Base-by-base conservation (phyloP, 208 protist species). In the Acanthamoeba sp. region DNA sequence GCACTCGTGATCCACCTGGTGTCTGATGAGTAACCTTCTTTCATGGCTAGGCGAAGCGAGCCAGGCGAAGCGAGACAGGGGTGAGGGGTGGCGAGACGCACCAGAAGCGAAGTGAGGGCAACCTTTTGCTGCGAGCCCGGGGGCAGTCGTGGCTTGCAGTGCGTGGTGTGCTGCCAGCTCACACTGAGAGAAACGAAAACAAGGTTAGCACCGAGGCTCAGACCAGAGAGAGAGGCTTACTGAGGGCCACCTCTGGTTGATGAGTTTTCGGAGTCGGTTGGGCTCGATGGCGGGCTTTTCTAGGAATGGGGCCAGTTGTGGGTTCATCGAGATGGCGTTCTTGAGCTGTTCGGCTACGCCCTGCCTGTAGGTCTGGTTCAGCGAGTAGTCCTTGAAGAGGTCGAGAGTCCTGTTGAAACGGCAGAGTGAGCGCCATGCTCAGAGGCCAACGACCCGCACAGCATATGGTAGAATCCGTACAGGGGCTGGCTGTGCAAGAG, bases 121-220 rank as follows among this genome's bases (percentile, higher is more conserved):
- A n/a, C 38, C 18, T n/a, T 48, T n/a, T 38, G 36, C 14, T 78
- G 32, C 1, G 69, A 16, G 9, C 36, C 69, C 69, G 42, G 42
- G n/a, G 69, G 69, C 6, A 48, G 38, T 1, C n/a, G 69, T 22
- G 69, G 69, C 34, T 78, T 78, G 69, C 69, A 78, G 36, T 78
- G 22, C 14, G n/a, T 78, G 34, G 42, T 34, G 18, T 78, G 69
- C 69, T 78, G 69, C 69, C 69, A 78, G 20, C 45, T 78, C 69
- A 78, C 7, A 42, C 69, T 78, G 69, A 42, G 34, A n/a, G 12
- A 76, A 27, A 2, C 55, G 55, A 5, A 59, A 55, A 55, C 20
- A 62, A 27, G 10, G 5, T n/a, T 3, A 24, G 55, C 7, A 18
- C 55, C 10, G 3, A 62, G 20, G 55, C 2, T 12, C 27, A 66